A percentile compares a stretch with the other conserved stretches of the same genome.
Evolutionary conservation across 139 green algal species (phyloP).

Genomic region (Chlorella sorokiniana): DNA sequence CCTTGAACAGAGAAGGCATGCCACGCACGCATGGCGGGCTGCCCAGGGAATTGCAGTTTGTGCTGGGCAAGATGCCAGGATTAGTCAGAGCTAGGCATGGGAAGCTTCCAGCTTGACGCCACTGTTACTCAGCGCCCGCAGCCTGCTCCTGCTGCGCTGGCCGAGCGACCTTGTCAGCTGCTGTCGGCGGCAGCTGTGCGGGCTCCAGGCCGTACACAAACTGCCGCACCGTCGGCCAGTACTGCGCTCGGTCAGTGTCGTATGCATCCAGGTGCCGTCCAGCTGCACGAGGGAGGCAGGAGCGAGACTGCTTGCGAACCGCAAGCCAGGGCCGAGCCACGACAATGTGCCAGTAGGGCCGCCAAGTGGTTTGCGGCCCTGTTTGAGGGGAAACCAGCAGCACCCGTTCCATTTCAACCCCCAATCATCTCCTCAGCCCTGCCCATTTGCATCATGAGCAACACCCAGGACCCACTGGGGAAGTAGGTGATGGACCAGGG

Average conservation of each 20-base stretch:
- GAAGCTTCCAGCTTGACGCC: no score
- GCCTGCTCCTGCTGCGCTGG: background rate
- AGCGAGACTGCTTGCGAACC: background rate
- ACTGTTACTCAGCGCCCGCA: background rate
- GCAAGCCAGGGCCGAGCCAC: no score
- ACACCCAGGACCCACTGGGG: background rate
- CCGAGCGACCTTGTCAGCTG: background rate
- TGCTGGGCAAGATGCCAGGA: no score
- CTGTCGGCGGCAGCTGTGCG: background rate
- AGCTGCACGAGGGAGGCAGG: background rate
- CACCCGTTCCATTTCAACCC: no score
- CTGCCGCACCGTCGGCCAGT: constrained; percentile 69
- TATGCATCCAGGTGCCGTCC: constrained; percentile 67
- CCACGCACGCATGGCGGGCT: no score
- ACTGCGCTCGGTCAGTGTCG: constrained; percentile 55
- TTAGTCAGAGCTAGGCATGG: no score
- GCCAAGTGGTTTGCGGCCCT: no score
- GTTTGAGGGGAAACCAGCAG: no score
- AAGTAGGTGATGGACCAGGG: constrained; percentile 61
- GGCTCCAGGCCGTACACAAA: constrained; percentile 12
- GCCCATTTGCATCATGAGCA: background rate
- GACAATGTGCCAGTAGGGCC: no score
- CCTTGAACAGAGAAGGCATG: no score
- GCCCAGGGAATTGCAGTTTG: no score
- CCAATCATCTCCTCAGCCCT: background rate